Evolutionary conservation across 2,329 filamentous ascomycete species (phyloP).

Genomic region (Phyllosticta paracitricarpa): DNA sequence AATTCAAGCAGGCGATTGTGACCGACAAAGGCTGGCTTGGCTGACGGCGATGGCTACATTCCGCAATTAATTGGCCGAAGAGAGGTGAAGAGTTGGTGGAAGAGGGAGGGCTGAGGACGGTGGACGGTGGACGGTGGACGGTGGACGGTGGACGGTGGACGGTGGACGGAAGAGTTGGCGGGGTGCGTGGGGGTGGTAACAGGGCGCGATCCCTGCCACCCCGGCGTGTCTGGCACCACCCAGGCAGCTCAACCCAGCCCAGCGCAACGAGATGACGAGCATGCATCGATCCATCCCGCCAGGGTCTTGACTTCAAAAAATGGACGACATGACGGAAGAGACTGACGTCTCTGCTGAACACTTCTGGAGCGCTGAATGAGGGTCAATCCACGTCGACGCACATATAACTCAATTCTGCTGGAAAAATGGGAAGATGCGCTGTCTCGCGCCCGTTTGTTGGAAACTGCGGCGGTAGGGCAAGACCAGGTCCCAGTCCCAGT

Average conservation of each 20-base stretch:
- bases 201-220: background rate
- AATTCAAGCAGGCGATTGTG: too few species aligned
- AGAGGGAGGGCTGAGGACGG: too few species aligned
- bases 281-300: background rate
- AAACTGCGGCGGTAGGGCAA: background rate
- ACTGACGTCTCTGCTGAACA: too few species aligned
- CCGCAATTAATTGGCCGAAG: too few species aligned
- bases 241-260: background rate
- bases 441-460: background rate
- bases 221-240: background rate
- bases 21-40: too few species aligned
- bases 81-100: too few species aligned
- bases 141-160: too few species aligned
- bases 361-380: too few species aligned
- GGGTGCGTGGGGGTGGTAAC: background rate
- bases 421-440: background rate
- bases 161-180: background rate
- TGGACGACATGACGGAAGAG: background rate
- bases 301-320: background rate
- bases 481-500: too few species aligned
- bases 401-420: background rate
- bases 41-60: too few species aligned
- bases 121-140: too few species aligned
- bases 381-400: background rate
- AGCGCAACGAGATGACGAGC: background rate